A percentile compares a stretch with the other conserved stretches of the same genome.
These are phyloP conservation scores for Sphagnum magellanicum DNA, from an alignment of 228 moss, liverwort and hornwort genomes.

Conservation along the genomic window DNA sequence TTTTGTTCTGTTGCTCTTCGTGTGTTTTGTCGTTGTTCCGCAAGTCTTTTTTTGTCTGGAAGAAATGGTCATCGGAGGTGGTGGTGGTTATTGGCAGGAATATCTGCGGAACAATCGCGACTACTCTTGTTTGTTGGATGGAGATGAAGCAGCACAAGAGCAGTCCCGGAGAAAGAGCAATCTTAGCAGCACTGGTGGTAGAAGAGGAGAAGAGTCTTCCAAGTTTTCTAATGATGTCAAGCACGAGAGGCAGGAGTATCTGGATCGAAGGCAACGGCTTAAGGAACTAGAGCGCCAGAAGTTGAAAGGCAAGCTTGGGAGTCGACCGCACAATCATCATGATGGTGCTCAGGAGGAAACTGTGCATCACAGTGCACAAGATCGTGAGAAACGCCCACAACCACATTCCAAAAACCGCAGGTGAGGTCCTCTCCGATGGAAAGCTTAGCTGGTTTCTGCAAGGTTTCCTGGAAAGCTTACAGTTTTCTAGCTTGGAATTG, in stretches of 20 bases:
- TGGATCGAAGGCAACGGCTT: conserved; percentile 32
- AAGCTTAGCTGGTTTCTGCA: conserved; percentile 17
- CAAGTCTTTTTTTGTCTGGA: no score
- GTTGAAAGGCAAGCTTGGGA: conserved; percentile 28
- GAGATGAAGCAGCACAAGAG: not conserved
- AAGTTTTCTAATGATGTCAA: not conserved
- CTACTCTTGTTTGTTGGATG: conserved; percentile 2
- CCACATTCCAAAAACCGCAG: conserved; percentile 1
- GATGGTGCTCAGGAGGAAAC: conserved; percentile 2
- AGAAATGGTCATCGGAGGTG: no score
- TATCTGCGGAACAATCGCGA: conserved; percentile 4
- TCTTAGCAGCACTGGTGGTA: not conserved
- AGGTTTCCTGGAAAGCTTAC: not conserved
- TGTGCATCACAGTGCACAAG: conserved; percentile 1
- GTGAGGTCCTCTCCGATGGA: conserved; percentile 8
- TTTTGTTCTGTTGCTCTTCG: no score
- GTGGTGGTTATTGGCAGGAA: not conserved
- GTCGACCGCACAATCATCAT: conserved; percentile 2
- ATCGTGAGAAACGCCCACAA: conserved; percentile 2
- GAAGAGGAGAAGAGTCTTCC: not conserved
- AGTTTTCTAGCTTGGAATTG: no score
- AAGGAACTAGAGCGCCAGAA: conserved; percentile 52
- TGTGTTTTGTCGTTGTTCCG: no score
- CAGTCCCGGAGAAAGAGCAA: not conserved
- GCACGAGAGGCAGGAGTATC: conserved; percentile 15